These are phyloP conservation scores for Hemerocallis citrina DNA, from an alignment of 106 monocot species.

Conservation along the genomic window DNA sequence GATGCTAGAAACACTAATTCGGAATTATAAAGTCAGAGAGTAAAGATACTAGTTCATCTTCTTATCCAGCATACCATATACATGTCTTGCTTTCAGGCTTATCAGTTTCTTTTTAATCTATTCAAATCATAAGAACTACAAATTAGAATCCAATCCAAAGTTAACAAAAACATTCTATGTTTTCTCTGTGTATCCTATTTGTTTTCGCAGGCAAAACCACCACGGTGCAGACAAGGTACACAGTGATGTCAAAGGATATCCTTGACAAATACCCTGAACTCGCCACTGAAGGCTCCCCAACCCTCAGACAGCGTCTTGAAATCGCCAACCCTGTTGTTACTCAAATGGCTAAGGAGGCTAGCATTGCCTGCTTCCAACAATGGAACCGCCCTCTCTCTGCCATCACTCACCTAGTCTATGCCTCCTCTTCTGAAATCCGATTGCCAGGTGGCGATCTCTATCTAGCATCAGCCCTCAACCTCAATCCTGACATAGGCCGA, in stretches of 20 bases:
- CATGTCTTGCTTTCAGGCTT: no score
- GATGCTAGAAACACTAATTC: no score
- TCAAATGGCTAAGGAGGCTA: slow-evolving; percentile 40
- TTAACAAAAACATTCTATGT: not conserved
- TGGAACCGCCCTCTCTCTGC: slow-evolving; percentile 48
- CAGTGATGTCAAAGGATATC: slow-evolving; percentile 61
- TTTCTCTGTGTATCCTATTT: no score
- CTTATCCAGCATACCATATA: no score
- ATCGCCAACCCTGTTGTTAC: slow-evolving; percentile 56
- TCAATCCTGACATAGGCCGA: slow-evolving; percentile 36
- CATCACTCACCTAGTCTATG: slow-evolving; percentile 82
- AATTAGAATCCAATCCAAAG: no score
- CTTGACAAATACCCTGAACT: slow-evolving; percentile 74
- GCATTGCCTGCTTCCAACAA: slow-evolving; percentile 31
- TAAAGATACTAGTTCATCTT: no score
- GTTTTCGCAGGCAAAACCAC: slow-evolving; percentile 59
- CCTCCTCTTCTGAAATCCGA: slow-evolving; percentile 70
- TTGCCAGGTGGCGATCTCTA: slow-evolving; percentile 80
- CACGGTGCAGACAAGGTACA: slow-evolving; percentile 75
- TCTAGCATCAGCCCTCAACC: slow-evolving; percentile 44
- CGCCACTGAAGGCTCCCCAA: slow-evolving; percentile 43
- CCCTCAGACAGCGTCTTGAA: slow-evolving; percentile 59
- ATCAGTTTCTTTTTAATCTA: no score
- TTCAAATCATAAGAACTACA: no score
- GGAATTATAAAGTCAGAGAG: no score